Percentiles rank a stretch among this genome's conserved stretches.
Evolutionary conservation across 805 yeast genomes (phyloP).

Genomic region (Ogataea trehaloabstinens): DNA sequence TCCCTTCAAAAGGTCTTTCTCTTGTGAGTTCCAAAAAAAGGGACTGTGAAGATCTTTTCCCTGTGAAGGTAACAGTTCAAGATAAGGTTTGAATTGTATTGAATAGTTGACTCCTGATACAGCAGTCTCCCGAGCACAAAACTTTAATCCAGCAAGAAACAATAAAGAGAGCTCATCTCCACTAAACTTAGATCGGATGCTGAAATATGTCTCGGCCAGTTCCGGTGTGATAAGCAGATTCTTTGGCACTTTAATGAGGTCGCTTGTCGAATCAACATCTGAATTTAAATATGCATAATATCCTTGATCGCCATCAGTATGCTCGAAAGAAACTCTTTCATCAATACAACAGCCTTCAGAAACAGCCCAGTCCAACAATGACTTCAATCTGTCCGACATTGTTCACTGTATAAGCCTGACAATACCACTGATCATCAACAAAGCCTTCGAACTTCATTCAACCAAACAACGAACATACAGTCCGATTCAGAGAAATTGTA

Average conservation of each 20-base stretch:
- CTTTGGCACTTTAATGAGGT: constrained; percentile 38
- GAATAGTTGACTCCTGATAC: constrained; percentile 21
- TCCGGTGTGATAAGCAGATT: constrained; percentile 36
- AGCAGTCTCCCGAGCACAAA: constrained; percentile 26
- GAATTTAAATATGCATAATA: constrained; percentile 30
- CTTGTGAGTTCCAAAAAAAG: constrained; percentile 57
- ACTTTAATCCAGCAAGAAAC: constrained; percentile 41
- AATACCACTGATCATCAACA: too few species aligned
- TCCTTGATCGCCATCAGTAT: constrained; percentile 30
- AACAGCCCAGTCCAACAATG: constrained; percentile 28
- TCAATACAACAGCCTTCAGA: constrained; percentile 38
- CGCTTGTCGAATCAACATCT: constrained; percentile 8
- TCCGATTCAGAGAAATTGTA: too few species aligned
- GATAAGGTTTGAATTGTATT: constrained; percentile 39
- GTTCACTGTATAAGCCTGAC: too few species aligned
- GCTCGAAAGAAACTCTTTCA: constrained; percentile 32
- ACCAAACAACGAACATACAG: too few species aligned
- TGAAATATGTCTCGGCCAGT: constrained; percentile 32
- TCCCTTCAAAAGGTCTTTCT: constrained; percentile 53
- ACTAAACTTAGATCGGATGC: constrained; percentile 7
- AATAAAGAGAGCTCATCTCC: constrained; percentile 38
- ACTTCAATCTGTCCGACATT: not conserved
- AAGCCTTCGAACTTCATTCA: too few species aligned
- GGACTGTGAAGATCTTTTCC: constrained; percentile 55
- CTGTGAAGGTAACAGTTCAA: constrained; percentile 44